Evolutionary conservation across 441 rosid genomes (phyloP), one percentile per base, ranked within the genome.

Genomic region (Kokia cookei): DNA sequence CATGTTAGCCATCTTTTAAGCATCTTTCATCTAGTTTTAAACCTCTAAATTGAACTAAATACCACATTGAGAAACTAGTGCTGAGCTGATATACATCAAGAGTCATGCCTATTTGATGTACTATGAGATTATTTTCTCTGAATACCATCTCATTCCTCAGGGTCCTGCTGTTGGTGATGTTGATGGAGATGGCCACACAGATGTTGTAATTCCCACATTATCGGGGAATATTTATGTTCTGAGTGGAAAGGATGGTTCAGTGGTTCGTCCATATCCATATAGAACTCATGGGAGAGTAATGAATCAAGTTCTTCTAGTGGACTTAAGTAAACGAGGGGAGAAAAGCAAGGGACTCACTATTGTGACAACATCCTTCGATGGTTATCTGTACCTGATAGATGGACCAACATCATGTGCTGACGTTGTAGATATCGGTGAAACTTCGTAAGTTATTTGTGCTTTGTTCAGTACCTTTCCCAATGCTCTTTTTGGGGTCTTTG

Each of bases 351-450:
- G 99, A 50, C 98, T 96, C 53, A 91, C 98, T 69, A 87, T 96
- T 73, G 97, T 92, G 54, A 93, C 98, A 42, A 92, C 98, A 67
- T 94, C 99, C 68, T 94, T 96, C 85, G 99, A 94, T 73, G 99
- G 99, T 76, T 96, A 96, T 83, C 62, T 96, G 75, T 96, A 96
- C 80, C 96, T 96, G 74, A 93, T 96, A 84, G 98, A 96, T 83
- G 99, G 99, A 77, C 95, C 96, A 29, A 91, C 98, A 75, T 94
- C 98, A 67, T 96, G 99, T 75, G 86, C 97, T 71, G 99, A 94
- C 76, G 99, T 93, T 79, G 97, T 96, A 73, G 99, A 96, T 79
- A 92, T 94, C 80, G 98, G 98, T 29, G 99, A 96, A 92, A 96
- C 93, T 75, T 94, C 98, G 98, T 96, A 91, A 85, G 99, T 77